Evolutionary conservation across 495 filamentous ascomycete species (phyloP), one percentile per base, ranked within the genome.

Genomic region (Neurospora cerealis): DNA sequence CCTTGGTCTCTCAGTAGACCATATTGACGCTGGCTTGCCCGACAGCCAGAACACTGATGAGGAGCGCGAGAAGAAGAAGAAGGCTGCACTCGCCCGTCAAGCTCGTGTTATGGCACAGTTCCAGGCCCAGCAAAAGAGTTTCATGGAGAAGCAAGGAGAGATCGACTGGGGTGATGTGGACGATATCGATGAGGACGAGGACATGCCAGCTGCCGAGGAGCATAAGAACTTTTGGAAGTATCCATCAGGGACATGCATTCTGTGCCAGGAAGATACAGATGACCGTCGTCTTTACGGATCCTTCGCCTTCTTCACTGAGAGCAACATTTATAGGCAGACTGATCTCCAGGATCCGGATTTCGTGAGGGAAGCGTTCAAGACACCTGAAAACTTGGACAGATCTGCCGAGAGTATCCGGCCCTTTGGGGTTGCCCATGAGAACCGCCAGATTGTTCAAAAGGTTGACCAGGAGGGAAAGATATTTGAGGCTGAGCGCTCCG

Each of bases 91-190:
- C 41, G 94, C 95, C 74, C 87, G 96, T 69, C 94, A 98, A 83
- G 94, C 94, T 10, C 90, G 88, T 75, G 93, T 98, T 24, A 97
- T 98, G 94, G 95, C 94, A 3, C 93, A 97, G 79, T 97, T 98
- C 84, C 96, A 97, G 80, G 90, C 97, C 78, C 94, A 99, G 77
- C 96, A 98, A 78, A 94, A 96, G 81, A 93, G 89, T 76, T 98
- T 98, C 83, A 81, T 98, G 83, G 91, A 92, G 73, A 94, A 89
- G 75, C 93, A 97, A 79, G 91, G 91, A 39, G 89, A 89, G 41
- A 86, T 97, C 75, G 92, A 97, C 79, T 97, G 94, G 90, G 94
- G 91, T 19, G 92, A 92, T 42, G 85, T 88, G 36, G 89, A 91
- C 60, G 89, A 92, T 69, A 80, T 86, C 6, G 83, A 83, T 40